Conservation (phyloP, 805 yeast species). For the Myxozyma neglecta region DNA sequence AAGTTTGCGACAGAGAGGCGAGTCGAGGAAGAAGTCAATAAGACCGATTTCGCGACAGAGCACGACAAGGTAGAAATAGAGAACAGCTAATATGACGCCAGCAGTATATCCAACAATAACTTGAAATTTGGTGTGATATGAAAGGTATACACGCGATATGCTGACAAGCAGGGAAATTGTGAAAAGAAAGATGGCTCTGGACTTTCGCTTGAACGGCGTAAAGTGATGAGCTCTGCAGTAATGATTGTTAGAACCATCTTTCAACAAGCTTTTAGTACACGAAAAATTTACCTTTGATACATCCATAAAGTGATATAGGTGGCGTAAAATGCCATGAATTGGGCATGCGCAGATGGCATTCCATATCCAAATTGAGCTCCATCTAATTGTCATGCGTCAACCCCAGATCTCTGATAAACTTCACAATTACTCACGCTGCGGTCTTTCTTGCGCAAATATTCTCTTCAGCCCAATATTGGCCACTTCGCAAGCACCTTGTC, state of each 20-base stretch:
- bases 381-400: not conserved
- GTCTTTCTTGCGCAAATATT: slow-evolving; percentile 70
- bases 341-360: slow-evolving; percentile 97
- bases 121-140: slow-evolving; percentile 74
- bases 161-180: slow-evolving; percentile 41
- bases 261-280: not conserved
- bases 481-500: slow-evolving; percentile 78
- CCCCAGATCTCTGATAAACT: not conserved
- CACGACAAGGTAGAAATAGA: slow-evolving; percentile 55
- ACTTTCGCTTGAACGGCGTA: slow-evolving; percentile 34
- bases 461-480: slow-evolving; percentile 68
- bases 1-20: slow-evolving; percentile 52
- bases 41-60: slow-evolving; percentile 66
- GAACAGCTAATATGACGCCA: slow-evolving; percentile 61
- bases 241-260: not conserved
- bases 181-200: slow-evolving; percentile 34
- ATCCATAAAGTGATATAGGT: slow-evolving; percentile 42
- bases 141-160: slow-evolving; percentile 53
- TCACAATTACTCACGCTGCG: slow-evolving; percentile 41
- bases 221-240: slow-evolving; percentile 36
- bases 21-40: slow-evolving; percentile 60
- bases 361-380: slow-evolving; percentile 62
- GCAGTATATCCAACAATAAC: slow-evolving; percentile 68
- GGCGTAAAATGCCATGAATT: slow-evolving; percentile 83
- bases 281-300: slow-evolving; percentile 22